These are phyloP conservation scores for Lentinula novae-zelandiae DNA, from an alignment of 1,284 basidiomycete genomes.

Conservation along the genomic window DNA sequence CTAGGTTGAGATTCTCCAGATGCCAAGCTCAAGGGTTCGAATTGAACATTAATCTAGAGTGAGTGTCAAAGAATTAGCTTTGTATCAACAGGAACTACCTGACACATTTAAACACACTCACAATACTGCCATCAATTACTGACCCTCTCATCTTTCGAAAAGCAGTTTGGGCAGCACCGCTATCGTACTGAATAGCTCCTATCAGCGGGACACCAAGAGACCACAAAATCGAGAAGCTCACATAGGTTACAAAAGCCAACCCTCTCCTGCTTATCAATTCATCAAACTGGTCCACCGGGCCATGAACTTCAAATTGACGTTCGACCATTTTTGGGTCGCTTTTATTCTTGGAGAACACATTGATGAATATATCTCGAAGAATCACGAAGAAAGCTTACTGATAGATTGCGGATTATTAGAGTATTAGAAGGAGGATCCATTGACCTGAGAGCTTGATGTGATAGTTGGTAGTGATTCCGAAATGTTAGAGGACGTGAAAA, in stretches of 20 bases:
- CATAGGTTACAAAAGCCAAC: slow-evolving; percentile 4
- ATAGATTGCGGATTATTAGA: neutral
- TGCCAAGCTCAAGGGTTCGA: neutral
- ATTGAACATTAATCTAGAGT: neutral
- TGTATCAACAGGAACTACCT: neutral
- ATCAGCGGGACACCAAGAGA: neutral
- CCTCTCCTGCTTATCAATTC: slow-evolving; percentile 4
- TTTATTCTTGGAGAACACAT: neutral
- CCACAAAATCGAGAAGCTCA: neutral
- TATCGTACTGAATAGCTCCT: neutral
- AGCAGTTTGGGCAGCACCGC: neutral
- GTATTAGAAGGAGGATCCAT: neutral
- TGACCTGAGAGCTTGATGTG: neutral
- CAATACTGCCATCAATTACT: neutral
- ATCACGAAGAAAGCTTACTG: neutral
- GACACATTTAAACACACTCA: neutral
- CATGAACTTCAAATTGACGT: neutral
- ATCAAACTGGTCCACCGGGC: slow-evolving; percentile 2
- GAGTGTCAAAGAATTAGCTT: neutral
- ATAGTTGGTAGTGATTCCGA: neutral
- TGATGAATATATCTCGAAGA: neutral
- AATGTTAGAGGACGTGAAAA: neutral
- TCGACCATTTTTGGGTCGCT: neutral
- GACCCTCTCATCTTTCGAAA: neutral
- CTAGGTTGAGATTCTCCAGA: neutral